Base-by-base conservation (phyloP, 2,329 filamentous ascomycete species). In the Colletotrichum simmondsii region DNA sequence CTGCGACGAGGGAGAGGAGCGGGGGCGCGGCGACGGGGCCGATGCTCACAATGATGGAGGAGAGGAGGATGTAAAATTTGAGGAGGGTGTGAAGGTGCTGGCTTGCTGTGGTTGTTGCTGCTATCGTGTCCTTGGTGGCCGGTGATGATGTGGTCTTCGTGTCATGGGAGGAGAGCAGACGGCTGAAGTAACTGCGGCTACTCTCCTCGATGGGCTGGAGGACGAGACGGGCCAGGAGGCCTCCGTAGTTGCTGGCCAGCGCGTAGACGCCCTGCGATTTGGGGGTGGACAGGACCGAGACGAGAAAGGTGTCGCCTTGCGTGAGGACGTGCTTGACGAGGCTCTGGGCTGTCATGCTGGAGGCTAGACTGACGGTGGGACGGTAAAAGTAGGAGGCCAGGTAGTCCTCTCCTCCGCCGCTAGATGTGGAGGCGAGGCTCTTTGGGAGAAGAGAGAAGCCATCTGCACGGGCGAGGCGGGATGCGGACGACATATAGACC, bases 121-220 rank as follows among this genome's bases (percentile, higher is more conserved):
- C 76, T 2, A n/a, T n/a, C n/a, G 81, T 76, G 14, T 81, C 73
- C 24, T 74, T 73, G 11, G 16, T 11, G 42, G 42, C 4, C 19
- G 76, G 58, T 32, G 77, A 52, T 26, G 77, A 53, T 28, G 78
- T 75, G 37, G 19, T 56, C 63, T 63, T 35, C 11, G 62, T 42
- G 32, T 77, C 75, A 3, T 79, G 68, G 1, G 82, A 80, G 0
- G 87, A 82, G 26, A 98, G 90, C 1, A 98, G 86, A 42, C 93
- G 93, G 65, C 95, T 95, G 73, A 98, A 98, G 79, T 98, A 92
- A 79, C 92, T 95, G 52, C 97, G 92, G 75, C 93, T 95, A 80
- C 93, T 96, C 83, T 99, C 97, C 82, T 99, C 97, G 72, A 99
- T 91, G 8, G 97, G 97, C 79, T 98, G 97, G 81, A 99, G 96